Conservation (phyloP, 2,329 filamentous ascomycete genomes). For the Epicoccum sorghinum region DNA sequence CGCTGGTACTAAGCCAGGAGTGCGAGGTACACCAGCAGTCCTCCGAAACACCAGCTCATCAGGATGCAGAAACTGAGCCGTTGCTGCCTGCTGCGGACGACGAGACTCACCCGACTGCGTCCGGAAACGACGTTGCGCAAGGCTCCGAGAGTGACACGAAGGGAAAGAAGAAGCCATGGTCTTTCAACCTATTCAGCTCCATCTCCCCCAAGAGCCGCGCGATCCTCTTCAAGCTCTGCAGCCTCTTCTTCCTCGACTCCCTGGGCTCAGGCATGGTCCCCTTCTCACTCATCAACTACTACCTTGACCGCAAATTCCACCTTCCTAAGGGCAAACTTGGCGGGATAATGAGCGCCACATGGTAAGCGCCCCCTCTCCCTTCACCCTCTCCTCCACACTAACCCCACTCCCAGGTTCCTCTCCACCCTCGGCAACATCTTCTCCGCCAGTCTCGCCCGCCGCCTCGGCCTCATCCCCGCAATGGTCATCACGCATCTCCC, state of each 20-base stretch:
- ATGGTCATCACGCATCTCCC: constrained; percentile 49
- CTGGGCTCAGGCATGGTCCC: constrained; percentile 73
- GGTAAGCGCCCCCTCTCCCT: constrained; percentile 18
- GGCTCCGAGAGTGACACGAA: not conserved
- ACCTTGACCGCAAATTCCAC: constrained; percentile 64
- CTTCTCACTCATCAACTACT: constrained; percentile 56
- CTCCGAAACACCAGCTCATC: not conserved
- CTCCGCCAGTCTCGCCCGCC: constrained; percentile 62
- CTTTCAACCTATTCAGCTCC: constrained; percentile 53
- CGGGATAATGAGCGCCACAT: constrained; percentile 58
- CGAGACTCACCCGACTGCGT: not conserved
- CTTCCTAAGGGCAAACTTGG: constrained; percentile 61
- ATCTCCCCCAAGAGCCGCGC: constrained; percentile 63
- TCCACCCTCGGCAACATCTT: constrained; percentile 42
- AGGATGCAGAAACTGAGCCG: constrained; percentile 25
- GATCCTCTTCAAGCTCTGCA: constrained; percentile 66
- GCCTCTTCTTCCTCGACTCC: constrained; percentile 71
- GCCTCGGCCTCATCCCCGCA: constrained; percentile 60
- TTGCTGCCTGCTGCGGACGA: constrained; percentile 24
- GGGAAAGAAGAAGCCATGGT: constrained; percentile 10
- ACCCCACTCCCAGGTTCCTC: constrained; percentile 19
- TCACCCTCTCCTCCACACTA: not conserved
- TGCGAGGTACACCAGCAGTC: constrained; percentile 42
- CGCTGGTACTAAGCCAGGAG: constrained; percentile 45
- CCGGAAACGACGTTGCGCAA: not conserved